A percentile compares a stretch with the other conserved stretches of the same genome.
These are phyloP conservation scores for Phellopilus nigrolimitatus DNA, from an alignment of 1,284 basidiomycete genomes.

Conservation along the genomic window DNA sequence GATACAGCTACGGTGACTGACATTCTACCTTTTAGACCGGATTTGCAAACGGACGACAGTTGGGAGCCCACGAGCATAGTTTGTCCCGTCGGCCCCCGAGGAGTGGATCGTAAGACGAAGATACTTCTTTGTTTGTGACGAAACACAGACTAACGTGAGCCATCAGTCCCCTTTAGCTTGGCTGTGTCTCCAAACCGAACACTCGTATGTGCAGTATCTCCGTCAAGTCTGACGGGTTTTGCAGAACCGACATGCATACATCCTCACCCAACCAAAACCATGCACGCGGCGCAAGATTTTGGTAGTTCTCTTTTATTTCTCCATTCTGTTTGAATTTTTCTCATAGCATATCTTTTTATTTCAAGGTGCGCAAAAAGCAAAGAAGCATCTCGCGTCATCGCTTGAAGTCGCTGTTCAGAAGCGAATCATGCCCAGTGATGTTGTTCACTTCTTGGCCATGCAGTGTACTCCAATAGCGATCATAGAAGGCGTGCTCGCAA, in stretches of 20 bases:
- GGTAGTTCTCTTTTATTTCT: constrained; percentile 12
- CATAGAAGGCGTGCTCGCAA: constrained; percentile 22
- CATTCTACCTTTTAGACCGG: constrained; percentile 38
- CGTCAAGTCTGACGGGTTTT: constrained; percentile 27
- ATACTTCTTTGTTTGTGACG: background rate
- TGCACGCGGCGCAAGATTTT: constrained; percentile 17
- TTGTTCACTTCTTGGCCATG: constrained; percentile 24
- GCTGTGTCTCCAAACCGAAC: constrained; percentile 52
- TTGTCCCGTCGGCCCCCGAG: constrained; percentile 36
- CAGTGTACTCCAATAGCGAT: constrained; percentile 18
- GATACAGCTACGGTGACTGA: too few relatives aligned
- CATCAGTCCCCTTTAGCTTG: constrained; percentile 20
- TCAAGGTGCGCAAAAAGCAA: constrained; percentile 22
- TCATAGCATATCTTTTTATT: background rate
- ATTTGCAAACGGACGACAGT: constrained; percentile 44
- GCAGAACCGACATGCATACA: constrained; percentile 42
- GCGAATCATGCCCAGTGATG: constrained; percentile 22
- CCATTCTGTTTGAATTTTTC: background rate
- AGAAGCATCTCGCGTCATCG: constrained; percentile 18
- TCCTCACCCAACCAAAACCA: constrained; percentile 24
- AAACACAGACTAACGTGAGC: background rate
- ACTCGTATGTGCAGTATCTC: constrained; percentile 46
- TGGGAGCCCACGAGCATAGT: constrained; percentile 47
- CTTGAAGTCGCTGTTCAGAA: constrained; percentile 23
- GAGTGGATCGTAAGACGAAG: constrained; percentile 48